phyloP scores from a whole-genome alignment of 371 early-diverging fungal genomes.

The Thermomucor indicae-seudaticae region DNA sequence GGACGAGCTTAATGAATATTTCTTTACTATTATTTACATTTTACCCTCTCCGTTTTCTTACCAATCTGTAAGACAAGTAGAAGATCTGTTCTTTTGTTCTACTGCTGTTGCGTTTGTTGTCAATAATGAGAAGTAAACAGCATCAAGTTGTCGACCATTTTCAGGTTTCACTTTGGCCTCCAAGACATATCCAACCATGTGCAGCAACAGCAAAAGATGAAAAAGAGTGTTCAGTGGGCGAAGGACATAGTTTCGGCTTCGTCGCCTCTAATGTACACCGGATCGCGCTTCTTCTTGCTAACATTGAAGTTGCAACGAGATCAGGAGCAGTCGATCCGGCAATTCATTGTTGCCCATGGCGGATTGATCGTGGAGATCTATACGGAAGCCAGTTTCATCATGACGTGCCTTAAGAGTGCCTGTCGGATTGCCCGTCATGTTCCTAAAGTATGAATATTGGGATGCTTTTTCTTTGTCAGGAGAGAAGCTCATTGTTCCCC shows the following conservation, averaged over 20 bases:
- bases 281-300: conserved; percentile 2
- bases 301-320: not conserved
- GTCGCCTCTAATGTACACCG: not conserved
- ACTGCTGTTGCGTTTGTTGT: too few relatives aligned
- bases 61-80: not conserved
- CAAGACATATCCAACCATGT: too few relatives aligned
- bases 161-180: too few relatives aligned
- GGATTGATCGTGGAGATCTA: not conserved
- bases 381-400: conserved; percentile 4
- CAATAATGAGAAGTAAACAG: too few relatives aligned
- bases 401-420: conserved; percentile 5
- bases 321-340: not conserved
- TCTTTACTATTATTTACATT: conserved; percentile 2
- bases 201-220: too few relatives aligned
- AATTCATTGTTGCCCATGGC: conserved; percentile 2
- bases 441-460: too few relatives aligned
- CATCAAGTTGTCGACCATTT: too few relatives aligned
- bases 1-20: conserved; percentile 29
- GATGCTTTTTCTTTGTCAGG: too few relatives aligned
- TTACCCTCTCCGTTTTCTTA: not conserved
- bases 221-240: too few relatives aligned
- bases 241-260: too few relatives aligned
- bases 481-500: not conserved
- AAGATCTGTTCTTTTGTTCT: too few relatives aligned
- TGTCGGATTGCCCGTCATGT: conserved; percentile 7